Percentiles rank a stretch among this genome's conserved stretches.
Evolutionary conservation across 2,329 filamentous ascomycete genomes (phyloP).

Genomic region (Xylaria sp.): DNA sequence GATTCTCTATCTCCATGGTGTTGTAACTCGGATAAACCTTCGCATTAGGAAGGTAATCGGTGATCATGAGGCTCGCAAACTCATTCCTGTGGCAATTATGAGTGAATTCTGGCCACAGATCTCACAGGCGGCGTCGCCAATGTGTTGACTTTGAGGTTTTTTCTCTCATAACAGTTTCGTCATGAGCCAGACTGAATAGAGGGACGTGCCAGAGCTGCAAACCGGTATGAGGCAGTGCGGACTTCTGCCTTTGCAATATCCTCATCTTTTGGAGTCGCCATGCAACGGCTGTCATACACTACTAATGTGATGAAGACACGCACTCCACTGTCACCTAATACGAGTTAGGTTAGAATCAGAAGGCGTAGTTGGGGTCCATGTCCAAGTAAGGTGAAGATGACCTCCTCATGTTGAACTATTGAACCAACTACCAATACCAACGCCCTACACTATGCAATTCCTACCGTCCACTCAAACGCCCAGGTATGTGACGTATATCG

Average conservation of each 20-base stretch:
- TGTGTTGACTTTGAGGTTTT: background rate
- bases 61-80: constrained; percentile 7
- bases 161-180: background rate
- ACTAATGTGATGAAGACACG: background rate
- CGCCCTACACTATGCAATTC: background rate
- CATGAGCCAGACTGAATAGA: background rate
- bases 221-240: background rate
- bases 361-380: background rate
- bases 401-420: background rate
- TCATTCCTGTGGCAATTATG: background rate
- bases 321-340: background rate
- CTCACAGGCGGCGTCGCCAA: background rate
- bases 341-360: background rate
- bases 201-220: too few relatives aligned
- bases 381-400: background rate
- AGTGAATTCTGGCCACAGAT: background rate
- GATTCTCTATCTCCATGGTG: background rate
- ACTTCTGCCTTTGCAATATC: background rate
- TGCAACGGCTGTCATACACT: background rate
- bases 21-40: constrained; percentile 6
- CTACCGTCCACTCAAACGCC: background rate
- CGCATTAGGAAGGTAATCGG: constrained; percentile 14
- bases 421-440: background rate
- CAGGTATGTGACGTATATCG: too few relatives aligned
- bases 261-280: background rate